Conservation (phyloP, 1,284 basidiomycete genomes). For the Leccinum ambiguum region DNA sequence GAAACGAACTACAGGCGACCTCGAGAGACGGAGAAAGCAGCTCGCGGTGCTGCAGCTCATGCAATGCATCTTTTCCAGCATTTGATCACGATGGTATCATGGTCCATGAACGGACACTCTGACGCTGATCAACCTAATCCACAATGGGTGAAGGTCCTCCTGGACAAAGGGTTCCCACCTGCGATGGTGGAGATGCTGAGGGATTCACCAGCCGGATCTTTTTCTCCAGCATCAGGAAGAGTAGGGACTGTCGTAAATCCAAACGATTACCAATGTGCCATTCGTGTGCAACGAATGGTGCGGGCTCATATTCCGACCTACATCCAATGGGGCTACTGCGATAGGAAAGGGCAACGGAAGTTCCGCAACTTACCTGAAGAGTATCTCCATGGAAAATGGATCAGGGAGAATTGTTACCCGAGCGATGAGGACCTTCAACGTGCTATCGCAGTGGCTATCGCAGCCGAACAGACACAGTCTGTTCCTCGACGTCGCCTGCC, state of each 20-base stretch:
- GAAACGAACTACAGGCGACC: slow-evolving; percentile 4
- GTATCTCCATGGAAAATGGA: background rate
- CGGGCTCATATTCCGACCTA: slow-evolving; percentile 7
- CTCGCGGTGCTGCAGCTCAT: slow-evolving; percentile 6
- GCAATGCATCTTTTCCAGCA: background rate
- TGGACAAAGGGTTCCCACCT: slow-evolving; percentile 10
- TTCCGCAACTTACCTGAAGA: background rate
- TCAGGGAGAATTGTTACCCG: slow-evolving; percentile 10
- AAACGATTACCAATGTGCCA: background rate
- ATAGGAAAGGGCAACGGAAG: background rate
- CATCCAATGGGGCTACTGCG: slow-evolving; percentile 5
- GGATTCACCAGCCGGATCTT: slow-evolving; percentile 7
- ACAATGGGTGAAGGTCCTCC: no score
- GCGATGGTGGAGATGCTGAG: no score
- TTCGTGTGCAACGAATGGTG: slow-evolving; percentile 3
- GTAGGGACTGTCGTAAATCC: background rate
- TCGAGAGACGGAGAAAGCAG: slow-evolving; percentile 3
- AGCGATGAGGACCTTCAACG: background rate
- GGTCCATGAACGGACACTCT: no score
- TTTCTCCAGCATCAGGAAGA: background rate
- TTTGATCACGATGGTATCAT: no score
- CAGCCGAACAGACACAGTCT: background rate
- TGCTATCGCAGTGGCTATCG: background rate
- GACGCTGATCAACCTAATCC: no score
- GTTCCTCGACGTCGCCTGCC: background rate